phyloP scores from a whole-genome alignment of 192 early-diverging fungal species.

The Coemansia sp. region DNA sequence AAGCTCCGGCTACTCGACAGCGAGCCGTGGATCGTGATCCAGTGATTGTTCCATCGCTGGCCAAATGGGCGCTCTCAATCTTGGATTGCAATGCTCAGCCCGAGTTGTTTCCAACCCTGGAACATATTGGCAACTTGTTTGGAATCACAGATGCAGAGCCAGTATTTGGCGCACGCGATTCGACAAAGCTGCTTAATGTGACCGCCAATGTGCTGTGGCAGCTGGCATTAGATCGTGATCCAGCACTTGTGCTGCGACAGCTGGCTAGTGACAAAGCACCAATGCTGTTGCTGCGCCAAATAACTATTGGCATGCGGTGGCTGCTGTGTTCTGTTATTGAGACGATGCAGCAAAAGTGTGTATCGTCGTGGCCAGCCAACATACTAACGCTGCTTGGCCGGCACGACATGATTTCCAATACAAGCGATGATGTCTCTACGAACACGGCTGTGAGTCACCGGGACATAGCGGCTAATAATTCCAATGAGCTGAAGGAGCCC shows the following conservation, averaged over 20 bases:
- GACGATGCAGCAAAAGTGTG: constrained; percentile 13
- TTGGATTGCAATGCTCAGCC: not conserved
- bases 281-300: constrained; percentile 12
- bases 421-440: not conserved
- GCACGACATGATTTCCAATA: constrained; percentile 34
- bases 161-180: constrained; percentile 7
- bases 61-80: constrained; percentile 21
- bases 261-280: constrained; percentile 12
- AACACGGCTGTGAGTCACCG: not conserved
- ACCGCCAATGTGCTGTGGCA: constrained; percentile 16
- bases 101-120: constrained; percentile 27
- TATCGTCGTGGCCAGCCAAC: constrained; percentile 19
- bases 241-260: constrained; percentile 13
- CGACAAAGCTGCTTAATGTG: constrained; percentile 16
- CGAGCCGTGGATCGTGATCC: constrained; percentile 1
- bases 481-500: constrained; percentile 1
- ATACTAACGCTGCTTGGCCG: constrained; percentile 35
- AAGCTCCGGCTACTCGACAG: constrained; percentile 7
- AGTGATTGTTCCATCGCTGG: constrained; percentile 22
- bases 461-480: not conserved
- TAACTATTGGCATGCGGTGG: constrained; percentile 36
- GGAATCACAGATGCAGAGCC: constrained; percentile 32
- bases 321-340: constrained; percentile 14
- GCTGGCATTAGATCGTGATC: constrained; percentile 10
- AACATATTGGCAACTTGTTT: constrained; percentile 23